phyloP scores from a whole-genome alignment of 2,329 filamentous ascomycete species.

The Rhynchosporium graminicola region DNA sequence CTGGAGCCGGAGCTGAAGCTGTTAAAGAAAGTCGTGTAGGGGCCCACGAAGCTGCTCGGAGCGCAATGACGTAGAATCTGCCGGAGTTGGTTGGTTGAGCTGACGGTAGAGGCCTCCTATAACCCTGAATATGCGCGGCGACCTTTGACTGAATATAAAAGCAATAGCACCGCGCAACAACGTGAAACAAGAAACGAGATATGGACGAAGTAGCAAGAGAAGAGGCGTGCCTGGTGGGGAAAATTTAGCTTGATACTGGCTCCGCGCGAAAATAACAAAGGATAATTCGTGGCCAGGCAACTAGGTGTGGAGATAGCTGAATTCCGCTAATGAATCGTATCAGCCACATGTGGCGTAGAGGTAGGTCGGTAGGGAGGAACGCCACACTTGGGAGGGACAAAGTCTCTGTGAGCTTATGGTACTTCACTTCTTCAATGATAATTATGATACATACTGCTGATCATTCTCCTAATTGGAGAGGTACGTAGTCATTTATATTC shows the following conservation, averaged over 20 bases:
- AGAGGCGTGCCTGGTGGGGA: neutral
- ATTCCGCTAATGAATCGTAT: neutral
- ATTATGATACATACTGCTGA: too few relatives aligned
- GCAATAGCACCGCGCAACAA: neutral
- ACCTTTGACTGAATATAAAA: neutral
- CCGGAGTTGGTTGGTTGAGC: neutral
- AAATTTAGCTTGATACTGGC: conserved; percentile 5
- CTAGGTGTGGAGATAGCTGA: conserved; percentile 11
- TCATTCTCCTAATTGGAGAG: too few relatives aligned
- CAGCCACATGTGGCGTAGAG: conserved; percentile 13
- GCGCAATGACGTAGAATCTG: conserved; percentile 20
- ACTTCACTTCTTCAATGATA: too few relatives aligned
- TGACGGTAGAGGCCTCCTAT: too few relatives aligned
- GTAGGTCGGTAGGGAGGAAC: neutral
- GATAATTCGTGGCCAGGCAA: conserved; percentile 15
- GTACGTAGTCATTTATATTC: too few relatives aligned
- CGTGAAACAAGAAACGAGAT: conserved; percentile 2
- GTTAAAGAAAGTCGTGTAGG: neutral
- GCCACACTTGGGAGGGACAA: conserved; percentile 17
- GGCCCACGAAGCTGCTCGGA: neutral
- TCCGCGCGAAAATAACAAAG: conserved; percentile 17
- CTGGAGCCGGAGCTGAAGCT: neutral
- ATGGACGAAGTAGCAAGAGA: neutral
- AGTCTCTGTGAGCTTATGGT: too few relatives aligned
- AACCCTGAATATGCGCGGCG: conserved; percentile 6